These are phyloP conservation scores for Tuber calosporum DNA, from an alignment of 495 filamentous ascomycete species.

Conservation along the genomic window DNA sequence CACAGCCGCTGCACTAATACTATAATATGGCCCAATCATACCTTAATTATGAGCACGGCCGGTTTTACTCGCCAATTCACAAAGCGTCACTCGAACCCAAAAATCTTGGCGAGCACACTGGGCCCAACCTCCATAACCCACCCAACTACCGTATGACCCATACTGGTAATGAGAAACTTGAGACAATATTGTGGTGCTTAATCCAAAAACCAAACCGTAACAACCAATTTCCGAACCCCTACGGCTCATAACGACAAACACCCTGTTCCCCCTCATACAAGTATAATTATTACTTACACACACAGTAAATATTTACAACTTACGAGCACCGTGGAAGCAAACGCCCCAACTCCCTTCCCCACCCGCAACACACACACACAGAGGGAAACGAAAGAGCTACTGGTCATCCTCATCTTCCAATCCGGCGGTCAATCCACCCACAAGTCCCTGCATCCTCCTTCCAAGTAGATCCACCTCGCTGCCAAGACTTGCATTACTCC, in stretches of 20 bases:
- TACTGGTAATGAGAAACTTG: not conserved
- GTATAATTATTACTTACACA: not conserved
- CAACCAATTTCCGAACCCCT: not conserved
- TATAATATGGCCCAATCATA: not conserved
- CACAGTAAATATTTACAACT: not conserved
- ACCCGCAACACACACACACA: conserved; percentile 5
- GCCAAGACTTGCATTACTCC: conserved; percentile 63
- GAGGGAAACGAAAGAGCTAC: conserved; percentile 10
- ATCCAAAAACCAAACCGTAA: not conserved
- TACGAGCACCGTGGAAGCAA: not conserved
- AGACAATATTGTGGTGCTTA: not conserved
- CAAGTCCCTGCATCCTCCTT: conserved; percentile 76
- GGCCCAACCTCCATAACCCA: not conserved
- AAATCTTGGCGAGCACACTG: not conserved
- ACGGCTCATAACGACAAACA: not conserved
- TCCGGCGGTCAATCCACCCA: conserved; percentile 67
- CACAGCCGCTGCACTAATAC: not conserved
- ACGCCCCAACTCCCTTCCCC: not conserved
- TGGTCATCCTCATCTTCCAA: conserved; percentile 45
- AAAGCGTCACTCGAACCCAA: not conserved
- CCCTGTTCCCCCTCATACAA: not conserved
- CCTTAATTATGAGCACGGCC: not conserved
- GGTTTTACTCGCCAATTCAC: not conserved
- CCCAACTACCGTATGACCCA: not conserved
- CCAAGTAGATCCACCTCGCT: conserved; percentile 80